Conservation (phyloP, 2,329 filamentous ascomycete genomes). For the Balansia obtecta region DNA sequence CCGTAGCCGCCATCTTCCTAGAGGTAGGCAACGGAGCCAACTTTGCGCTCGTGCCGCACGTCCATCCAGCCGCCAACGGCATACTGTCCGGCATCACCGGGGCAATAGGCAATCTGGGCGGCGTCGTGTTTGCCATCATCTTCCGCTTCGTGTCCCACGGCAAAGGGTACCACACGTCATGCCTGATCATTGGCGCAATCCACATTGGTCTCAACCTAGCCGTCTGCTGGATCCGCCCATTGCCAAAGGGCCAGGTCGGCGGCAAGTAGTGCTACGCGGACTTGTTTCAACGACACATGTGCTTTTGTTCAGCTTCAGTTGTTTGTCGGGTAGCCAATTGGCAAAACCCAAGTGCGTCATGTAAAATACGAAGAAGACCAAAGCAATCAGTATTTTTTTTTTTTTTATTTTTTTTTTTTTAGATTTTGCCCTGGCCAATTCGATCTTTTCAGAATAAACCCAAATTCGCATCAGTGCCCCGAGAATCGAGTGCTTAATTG, state of each 20-base stretch:
- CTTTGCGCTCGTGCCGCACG: constrained; percentile 77
- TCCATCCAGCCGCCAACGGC: constrained; percentile 73
- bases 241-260: constrained; percentile 35
- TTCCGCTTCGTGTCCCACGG: constrained; percentile 56
- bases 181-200: constrained; percentile 76
- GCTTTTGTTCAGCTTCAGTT: no score
- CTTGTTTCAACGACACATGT: neutral
- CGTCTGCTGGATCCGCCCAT: constrained; percentile 42
- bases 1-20: constrained; percentile 67
- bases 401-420: no score
- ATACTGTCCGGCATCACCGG: constrained; percentile 66
- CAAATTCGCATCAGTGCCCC: neutral
- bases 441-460: neutral
- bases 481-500: neutral
- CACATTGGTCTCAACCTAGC: constrained; percentile 56
- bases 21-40: constrained; percentile 79
- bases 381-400: no score
- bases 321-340: no score
- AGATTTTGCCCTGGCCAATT: neutral
- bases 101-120: constrained; percentile 71
- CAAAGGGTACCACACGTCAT: constrained; percentile 52
- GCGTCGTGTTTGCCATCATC: constrained; percentile 75
- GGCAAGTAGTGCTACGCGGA: constrained; percentile 10
- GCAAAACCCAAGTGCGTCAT: neutral
- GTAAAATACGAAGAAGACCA: no score